phyloP scores from a whole-genome alignment of 352 stramenopile species.

The Phytophthora tentaculata region DNA sequence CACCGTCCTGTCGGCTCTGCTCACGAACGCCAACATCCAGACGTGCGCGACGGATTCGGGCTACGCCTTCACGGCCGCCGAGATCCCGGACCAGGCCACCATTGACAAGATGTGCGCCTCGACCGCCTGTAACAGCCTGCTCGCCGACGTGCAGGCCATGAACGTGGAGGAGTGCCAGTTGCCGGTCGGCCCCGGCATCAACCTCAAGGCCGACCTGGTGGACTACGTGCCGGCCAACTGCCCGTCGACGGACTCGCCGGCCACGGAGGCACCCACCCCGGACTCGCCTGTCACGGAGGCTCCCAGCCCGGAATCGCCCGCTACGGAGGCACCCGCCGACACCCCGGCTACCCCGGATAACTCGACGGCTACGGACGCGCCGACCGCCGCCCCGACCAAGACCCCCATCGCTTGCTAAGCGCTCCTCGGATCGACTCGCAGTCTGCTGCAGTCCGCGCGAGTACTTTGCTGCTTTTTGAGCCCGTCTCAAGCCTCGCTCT shows the following conservation, averaged over 20 bases:
- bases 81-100: constrained; percentile 27
- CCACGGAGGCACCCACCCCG: constrained; percentile 4
- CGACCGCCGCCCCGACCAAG: constrained; percentile 10
- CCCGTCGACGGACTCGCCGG: constrained; percentile 20
- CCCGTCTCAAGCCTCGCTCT: constrained; percentile 10
- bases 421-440: constrained; percentile 23
- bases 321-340: not conserved
- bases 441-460: constrained; percentile 19
- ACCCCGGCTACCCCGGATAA: constrained; percentile 2
- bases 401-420: constrained; percentile 31
- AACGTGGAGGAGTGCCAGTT: constrained; percentile 39
- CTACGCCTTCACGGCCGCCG: constrained; percentile 38
- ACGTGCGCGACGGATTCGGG: constrained; percentile 38
- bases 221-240: constrained; percentile 40
- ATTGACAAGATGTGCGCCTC: constrained; percentile 37
- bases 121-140: constrained; percentile 33
- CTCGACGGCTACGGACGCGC: constrained; percentile 1
- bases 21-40: constrained; percentile 36
- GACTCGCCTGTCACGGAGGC: not conserved
- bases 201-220: constrained; percentile 34
- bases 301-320: constrained; percentile 1
- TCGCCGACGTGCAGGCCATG: constrained; percentile 24
- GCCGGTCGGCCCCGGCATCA: constrained; percentile 34
- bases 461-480: constrained; percentile 37
- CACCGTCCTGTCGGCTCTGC: constrained; percentile 20